Evolutionary conservation across 805 yeast genomes (phyloP), one percentile per base, ranked within the genome.

Genomic region (Suhomyces xylopsoci): DNA sequence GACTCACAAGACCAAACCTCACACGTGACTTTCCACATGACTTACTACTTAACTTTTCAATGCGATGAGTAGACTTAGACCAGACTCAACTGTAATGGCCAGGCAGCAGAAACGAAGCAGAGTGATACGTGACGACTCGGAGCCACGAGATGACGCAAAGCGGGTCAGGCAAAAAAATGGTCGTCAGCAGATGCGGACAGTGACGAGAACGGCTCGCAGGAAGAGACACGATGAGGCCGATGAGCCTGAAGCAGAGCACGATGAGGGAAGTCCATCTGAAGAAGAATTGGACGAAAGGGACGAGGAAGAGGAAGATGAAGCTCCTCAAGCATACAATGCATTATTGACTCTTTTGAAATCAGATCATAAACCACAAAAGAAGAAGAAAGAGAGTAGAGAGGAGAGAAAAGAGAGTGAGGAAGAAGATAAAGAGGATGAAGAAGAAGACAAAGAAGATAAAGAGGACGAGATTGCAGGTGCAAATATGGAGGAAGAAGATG

Each of bases 251-350:
- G 47, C 47, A 20, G 56, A 25, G 44, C 55, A 55, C n/a, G 53
- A 46, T 1, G 12, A 12, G 26, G 38, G 5, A 62, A 56, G 9
- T 63, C 54, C 25, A 9, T 58, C 50, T 3, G 59, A 47, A 3
- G 64, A 59, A 0, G 61, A 56, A 12, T 60, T 44, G 7, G 54
- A 59, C 7, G 54, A 58, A 8, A 52, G 17, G 10, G 42, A 38
- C 2, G 42, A 38, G 45, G 50, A 47, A 25, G 57, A 55, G 2
- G 58, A 59, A 17, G 58, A 50, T n/a, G 62, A 58, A 7, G 62
- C 68, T 30, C 76, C 78, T 3, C 73, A 75, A 60, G 88, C 87
- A 0, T 87, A 88, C 66, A 78, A 80, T 58, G 92, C 93, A 1
- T 70, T 88, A 47, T 65, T 88, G 62, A 82, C 89, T 1, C 74